These are phyloP conservation scores for Trypanosoma avium DNA, from an alignment of 208 protist genomes.

Conservation along the genomic window DNA sequence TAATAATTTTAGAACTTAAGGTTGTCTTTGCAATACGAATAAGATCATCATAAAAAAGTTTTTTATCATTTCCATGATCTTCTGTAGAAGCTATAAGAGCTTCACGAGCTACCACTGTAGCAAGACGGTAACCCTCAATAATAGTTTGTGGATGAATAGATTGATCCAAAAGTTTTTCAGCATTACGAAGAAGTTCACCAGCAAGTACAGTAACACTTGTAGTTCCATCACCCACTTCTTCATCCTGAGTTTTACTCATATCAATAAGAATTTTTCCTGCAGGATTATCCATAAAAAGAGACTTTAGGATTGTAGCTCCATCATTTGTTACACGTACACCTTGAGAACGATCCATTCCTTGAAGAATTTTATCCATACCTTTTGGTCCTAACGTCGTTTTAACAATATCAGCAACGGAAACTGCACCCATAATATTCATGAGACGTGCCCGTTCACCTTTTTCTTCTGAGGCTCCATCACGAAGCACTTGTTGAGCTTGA, in stretches of 20 bases:
- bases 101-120: constrained; percentile 76
- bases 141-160: constrained; percentile 99
- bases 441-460: constrained; percentile 93
- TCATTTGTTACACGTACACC: constrained; percentile 99
- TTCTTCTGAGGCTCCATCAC: constrained; percentile 88
- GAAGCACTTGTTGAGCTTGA: constrained; percentile 78
- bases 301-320: constrained; percentile 99
- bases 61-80: constrained; percentile 86
- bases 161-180: constrained; percentile 96
- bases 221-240: constrained; percentile 99
- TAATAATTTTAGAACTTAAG: constrained; percentile 99
- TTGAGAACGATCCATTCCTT: constrained; percentile 74
- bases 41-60: constrained; percentile 96
- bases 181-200: constrained; percentile 98
- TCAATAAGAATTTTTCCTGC: constrained; percentile 99
- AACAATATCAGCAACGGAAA: constrained; percentile 96
- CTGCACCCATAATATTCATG: constrained; percentile 91
- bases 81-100: constrained; percentile 74
- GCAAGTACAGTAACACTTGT: constrained; percentile 99
- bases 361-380: constrained; percentile 98
- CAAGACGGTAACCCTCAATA: constrained; percentile 93
- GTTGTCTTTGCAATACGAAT: constrained; percentile 99
- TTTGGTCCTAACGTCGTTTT: constrained; percentile 99
- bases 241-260: constrained; percentile 99
- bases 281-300: constrained; percentile 98